Evolutionary conservation across 2,329 filamentous ascomycete species (phyloP).

Genomic region (Aureobasidium sp.): DNA sequence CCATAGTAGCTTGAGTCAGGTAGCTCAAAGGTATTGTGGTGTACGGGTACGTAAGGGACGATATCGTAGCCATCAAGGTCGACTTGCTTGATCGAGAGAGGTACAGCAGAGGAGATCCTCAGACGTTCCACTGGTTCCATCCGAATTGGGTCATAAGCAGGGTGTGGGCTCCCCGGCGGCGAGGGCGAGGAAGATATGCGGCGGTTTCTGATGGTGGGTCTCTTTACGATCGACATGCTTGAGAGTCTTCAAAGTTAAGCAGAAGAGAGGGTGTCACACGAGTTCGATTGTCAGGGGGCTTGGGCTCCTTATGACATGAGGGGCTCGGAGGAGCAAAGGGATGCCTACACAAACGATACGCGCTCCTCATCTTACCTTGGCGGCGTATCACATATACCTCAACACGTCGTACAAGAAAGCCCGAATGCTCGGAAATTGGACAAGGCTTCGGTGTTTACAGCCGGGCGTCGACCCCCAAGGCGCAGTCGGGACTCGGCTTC

Average conservation of each 20-base stretch:
- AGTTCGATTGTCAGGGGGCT: not conserved
- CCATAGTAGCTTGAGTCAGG: not conserved
- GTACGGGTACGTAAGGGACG: not conserved
- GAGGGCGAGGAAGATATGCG: conserved; percentile 4
- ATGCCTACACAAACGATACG: not conserved
- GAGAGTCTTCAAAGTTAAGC: not conserved
- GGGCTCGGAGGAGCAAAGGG: not conserved
- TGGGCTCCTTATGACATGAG: not conserved
- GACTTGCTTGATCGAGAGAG: conserved; percentile 9
- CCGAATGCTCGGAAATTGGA: conserved; percentile 9
- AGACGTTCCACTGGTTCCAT: not conserved
- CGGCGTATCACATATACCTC: conserved; percentile 5
- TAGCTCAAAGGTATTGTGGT: not conserved
- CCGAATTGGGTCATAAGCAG: not conserved
- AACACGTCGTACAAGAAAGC: not conserved
- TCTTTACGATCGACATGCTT: conserved; percentile 8
- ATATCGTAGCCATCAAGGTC: conserved; percentile 9
- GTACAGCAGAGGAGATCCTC: not conserved
- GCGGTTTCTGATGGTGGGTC: not conserved
- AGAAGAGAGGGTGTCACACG: not conserved
- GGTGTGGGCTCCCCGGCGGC: not conserved
- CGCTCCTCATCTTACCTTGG: conserved; percentile 9
- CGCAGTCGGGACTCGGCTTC: too few species aligned
- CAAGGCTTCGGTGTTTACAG: not conserved
- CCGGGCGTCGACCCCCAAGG: not conserved